Conservation (phyloP, 108 stramenopile species). For the Fragilaria radians region DNA sequence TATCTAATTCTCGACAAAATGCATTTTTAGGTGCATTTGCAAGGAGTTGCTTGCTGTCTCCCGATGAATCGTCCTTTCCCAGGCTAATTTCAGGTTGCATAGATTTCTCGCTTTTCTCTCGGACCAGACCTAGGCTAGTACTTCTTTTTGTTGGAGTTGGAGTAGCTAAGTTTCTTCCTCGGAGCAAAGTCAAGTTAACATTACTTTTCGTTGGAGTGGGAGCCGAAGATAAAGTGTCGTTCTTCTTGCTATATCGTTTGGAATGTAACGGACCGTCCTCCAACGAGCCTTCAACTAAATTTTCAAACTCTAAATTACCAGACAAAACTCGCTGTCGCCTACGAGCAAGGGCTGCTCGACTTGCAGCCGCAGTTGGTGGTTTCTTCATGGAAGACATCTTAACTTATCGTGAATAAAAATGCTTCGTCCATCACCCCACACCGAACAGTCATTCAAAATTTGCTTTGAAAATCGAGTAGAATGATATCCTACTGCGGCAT, state of each 20-base stretch:
- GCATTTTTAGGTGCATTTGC: background rate
- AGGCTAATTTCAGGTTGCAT: no score
- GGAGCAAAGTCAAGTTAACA: background rate
- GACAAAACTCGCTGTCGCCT: slow-evolving; percentile 34
- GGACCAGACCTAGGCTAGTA: background rate
- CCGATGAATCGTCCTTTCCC: no score
- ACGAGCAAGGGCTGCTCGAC: slow-evolving; percentile 25
- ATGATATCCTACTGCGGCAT: no score
- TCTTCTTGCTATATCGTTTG: background rate
- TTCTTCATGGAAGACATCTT: background rate
- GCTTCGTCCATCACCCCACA: no score
- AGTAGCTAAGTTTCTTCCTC: background rate
- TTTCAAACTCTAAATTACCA: background rate
- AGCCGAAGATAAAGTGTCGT: background rate
- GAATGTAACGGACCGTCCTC: background rate
- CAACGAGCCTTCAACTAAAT: background rate
- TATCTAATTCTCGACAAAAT: background rate
- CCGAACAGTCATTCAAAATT: no score
- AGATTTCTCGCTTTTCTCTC: background rate
- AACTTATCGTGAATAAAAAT: no score
- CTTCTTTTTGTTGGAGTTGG: background rate
- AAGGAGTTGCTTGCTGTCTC: background rate
- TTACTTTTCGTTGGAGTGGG: background rate
- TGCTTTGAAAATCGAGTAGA: no score
- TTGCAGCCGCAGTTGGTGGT: background rate